Conservation (phyloP, 1,284 basidiomycete genomes). For the Schizophyllum amplum region DNA sequence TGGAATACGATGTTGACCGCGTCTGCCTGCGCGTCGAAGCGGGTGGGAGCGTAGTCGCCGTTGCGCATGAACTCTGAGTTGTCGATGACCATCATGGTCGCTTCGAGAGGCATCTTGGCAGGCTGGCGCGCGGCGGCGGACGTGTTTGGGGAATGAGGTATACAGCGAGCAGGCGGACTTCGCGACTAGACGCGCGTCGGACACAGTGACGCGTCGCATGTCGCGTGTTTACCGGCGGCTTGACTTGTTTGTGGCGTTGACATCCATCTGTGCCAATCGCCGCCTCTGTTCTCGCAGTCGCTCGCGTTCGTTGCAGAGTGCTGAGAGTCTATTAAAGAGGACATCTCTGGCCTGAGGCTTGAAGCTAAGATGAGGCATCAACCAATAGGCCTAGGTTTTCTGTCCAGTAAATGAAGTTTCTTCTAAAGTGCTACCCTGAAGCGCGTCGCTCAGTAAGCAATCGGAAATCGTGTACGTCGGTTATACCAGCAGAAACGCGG, state of each 20-base stretch:
- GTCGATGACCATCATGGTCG: conserved; percentile 89
- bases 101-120: conserved; percentile 83
- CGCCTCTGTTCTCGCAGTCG: too few relatives aligned
- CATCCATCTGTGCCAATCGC: background rate
- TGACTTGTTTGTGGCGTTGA: background rate
- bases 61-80: conserved; percentile 96
- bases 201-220: background rate
- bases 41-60: conserved; percentile 86
- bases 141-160: background rate
- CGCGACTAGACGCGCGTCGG: background rate
- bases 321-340: too few relatives aligned
- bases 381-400: too few relatives aligned
- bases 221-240: background rate
- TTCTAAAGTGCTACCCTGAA: too few relatives aligned
- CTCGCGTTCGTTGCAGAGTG: too few relatives aligned
- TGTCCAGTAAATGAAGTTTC: too few relatives aligned
- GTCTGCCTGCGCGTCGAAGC: conserved; percentile 88
- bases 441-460: too few relatives aligned
- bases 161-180: background rate
- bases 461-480: too few relatives aligned
- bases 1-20: conserved; percentile 89
- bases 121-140: background rate
- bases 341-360: too few relatives aligned
- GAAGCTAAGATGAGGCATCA: too few relatives aligned
- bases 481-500: too few relatives aligned